These are phyloP conservation scores for Rasamsonia emersonii DNA, from an alignment of 2,329 filamentous ascomycete genomes.

Conservation along the genomic window DNA sequence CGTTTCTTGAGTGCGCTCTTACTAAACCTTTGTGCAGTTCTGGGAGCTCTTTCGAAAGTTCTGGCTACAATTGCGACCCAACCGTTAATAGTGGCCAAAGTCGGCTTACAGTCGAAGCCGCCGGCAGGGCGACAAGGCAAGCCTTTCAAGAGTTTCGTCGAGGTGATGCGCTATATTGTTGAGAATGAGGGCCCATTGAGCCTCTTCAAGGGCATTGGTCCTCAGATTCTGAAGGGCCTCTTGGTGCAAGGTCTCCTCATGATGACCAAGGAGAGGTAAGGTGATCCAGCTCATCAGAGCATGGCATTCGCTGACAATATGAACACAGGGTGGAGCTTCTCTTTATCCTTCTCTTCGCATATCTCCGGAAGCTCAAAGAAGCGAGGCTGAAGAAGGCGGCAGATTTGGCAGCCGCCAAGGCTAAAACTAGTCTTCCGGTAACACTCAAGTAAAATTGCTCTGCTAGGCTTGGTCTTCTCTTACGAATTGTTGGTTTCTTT, in stretches of 20 bases:
- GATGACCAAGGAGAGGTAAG: conserved; percentile 95
- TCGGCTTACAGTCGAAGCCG: conserved; percentile 88
- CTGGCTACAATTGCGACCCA: conserved; percentile 88
- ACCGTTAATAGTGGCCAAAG: conserved; percentile 94
- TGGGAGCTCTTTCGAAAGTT: conserved; percentile 87
- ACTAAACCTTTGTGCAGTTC: conserved; percentile 47
- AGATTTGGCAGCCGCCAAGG: conserved; percentile 53
- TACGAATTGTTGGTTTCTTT: too few species aligned
- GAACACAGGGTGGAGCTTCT: conserved; percentile 66
- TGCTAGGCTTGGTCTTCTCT: too few species aligned
- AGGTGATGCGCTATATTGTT: conserved; percentile 92
- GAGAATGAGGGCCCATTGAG: conserved; percentile 73
- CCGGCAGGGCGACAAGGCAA: conserved; percentile 76
- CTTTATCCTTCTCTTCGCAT: conserved; percentile 79
- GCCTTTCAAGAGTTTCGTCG: conserved; percentile 84
- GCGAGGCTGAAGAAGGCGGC: conserved; percentile 62
- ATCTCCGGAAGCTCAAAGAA: conserved; percentile 61
- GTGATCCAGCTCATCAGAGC: background rate
- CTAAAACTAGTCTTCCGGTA: conserved; percentile 44
- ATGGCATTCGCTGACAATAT: conserved; percentile 8
- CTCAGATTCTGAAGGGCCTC: conserved; percentile 86
- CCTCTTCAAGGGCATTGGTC: conserved; percentile 95
- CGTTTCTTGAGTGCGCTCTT: background rate
- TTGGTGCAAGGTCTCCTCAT: conserved; percentile 92
- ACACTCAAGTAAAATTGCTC: conserved; percentile 43